Conservation (phyloP, 2,329 filamentous ascomycete genomes). For the Ceratocystis harringtonii region DNA sequence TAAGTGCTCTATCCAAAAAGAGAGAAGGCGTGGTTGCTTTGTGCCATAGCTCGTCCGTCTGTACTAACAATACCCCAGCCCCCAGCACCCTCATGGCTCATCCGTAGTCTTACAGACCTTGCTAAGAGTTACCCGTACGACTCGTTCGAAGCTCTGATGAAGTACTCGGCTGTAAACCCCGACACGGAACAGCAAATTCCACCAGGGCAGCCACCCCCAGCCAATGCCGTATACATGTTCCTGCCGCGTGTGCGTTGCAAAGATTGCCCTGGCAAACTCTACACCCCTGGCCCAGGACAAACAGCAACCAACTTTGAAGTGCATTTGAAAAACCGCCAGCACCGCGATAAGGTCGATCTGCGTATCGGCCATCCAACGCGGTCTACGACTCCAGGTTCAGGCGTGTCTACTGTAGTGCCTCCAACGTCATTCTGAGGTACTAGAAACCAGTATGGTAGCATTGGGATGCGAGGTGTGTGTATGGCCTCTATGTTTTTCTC, state of each 20-base stretch:
- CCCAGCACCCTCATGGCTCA: constrained; percentile 74
- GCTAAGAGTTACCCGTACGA: constrained; percentile 61
- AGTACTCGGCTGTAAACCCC: constrained; percentile 66
- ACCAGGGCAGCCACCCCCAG: constrained; percentile 36
- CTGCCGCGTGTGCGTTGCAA: constrained; percentile 79
- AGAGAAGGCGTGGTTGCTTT: neutral
- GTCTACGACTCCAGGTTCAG: constrained; percentile 4
- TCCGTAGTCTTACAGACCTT: constrained; percentile 55
- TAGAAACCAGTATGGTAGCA: neutral
- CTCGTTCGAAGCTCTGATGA: constrained; percentile 81
- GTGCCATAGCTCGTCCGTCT: neutral
- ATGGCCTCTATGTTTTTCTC: neutral
- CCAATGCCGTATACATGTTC: constrained; percentile 62
- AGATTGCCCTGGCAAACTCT: constrained; percentile 86
- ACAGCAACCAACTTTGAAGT: constrained; percentile 86
- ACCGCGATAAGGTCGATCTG: constrained; percentile 51
- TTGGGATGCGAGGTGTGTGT: neutral
- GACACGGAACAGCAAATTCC: constrained; percentile 51
- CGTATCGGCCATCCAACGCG: constrained; percentile 22
- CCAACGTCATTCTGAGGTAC: neutral
- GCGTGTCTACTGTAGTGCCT: neutral
- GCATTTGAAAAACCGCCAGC: constrained; percentile 71
- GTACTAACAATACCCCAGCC: constrained; percentile 38
- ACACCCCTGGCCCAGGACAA: constrained; percentile 73
- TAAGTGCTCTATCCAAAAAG: constrained; percentile 31